phyloP scores from a whole-genome alignment of 805 yeast genomes.

The Yarrowia porcina region DNA sequence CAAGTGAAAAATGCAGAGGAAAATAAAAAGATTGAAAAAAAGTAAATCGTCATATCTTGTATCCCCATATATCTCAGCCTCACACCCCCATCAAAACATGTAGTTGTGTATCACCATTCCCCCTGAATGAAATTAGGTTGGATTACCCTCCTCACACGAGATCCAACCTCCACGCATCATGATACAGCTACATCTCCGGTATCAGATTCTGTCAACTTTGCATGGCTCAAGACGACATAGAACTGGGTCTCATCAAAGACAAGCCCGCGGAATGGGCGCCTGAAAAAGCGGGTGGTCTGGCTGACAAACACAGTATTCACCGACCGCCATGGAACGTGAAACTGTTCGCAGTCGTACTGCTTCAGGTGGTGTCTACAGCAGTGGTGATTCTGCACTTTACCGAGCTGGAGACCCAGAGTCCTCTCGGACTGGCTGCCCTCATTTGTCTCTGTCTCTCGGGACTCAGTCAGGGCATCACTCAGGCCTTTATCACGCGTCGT shows the following conservation, averaged over 20 bases:
- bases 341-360: not conserved
- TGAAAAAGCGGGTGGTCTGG: not conserved
- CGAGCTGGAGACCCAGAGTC: slow-evolving; percentile 4
- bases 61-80: no score
- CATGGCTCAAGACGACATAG: slow-evolving; percentile 21
- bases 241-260: slow-evolving; percentile 22
- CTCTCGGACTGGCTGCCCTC: slow-evolving; percentile 11
- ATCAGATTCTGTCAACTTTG: not conserved
- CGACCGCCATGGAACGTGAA: slow-evolving; percentile 14
- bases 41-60: no score
- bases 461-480: slow-evolving; percentile 34
- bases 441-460: slow-evolving; percentile 32
- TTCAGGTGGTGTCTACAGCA: not conserved
- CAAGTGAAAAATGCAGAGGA: no score
- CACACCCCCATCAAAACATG: no score
- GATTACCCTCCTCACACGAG: slow-evolving; percentile 22
- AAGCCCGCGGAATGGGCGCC: slow-evolving; percentile 21
- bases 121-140: not conserved
- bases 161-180: slow-evolving; percentile 6
- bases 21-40: no score
- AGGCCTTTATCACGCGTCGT: slow-evolving; percentile 30
- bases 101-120: no score
- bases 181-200: not conserved
- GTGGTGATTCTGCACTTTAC: slow-evolving; percentile 1
- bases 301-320: not conserved